Conservation (phyloP, 306 rosid species). For the Crotalaria pallida region DNA sequence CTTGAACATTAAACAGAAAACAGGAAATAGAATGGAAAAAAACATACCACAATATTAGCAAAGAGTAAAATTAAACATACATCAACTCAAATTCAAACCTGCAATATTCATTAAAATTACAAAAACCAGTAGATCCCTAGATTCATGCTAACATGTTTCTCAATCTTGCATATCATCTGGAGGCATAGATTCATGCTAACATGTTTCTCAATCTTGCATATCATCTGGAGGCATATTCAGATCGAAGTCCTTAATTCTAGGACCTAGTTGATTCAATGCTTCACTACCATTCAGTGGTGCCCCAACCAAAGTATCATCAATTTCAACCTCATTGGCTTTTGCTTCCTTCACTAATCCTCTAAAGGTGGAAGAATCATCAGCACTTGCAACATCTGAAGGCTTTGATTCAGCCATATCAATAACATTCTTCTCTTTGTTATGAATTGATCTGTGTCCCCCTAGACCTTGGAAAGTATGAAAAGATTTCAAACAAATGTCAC, state of each 20-base stretch:
- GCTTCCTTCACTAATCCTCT: background rate
- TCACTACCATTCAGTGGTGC: too few relatives aligned
- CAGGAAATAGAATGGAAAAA: background rate
- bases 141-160: too few relatives aligned
- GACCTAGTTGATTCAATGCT: background rate
- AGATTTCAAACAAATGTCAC: slow-evolving; percentile 18
- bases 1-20: too few relatives aligned
- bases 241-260: background rate
- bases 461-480: slow-evolving; percentile 26
- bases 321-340: background rate
- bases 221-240: background rate
- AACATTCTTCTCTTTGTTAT: slow-evolving; percentile 14
- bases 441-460: slow-evolving; percentile 40
- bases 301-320: background rate
- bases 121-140: too few relatives aligned
- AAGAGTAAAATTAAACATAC: background rate
- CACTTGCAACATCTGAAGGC: background rate
- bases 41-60: background rate
- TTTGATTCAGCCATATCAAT: background rate
- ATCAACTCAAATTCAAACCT: background rate
- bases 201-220: background rate
- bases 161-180: background rate
- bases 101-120: background rate
- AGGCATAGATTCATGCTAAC: background rate
- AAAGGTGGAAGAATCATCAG: background rate